Percentiles rank a stretch among this genome's conserved stretches.
phyloP scores from a whole-genome alignment of 148 eudicot species.

The Cornus controversa region DNA sequence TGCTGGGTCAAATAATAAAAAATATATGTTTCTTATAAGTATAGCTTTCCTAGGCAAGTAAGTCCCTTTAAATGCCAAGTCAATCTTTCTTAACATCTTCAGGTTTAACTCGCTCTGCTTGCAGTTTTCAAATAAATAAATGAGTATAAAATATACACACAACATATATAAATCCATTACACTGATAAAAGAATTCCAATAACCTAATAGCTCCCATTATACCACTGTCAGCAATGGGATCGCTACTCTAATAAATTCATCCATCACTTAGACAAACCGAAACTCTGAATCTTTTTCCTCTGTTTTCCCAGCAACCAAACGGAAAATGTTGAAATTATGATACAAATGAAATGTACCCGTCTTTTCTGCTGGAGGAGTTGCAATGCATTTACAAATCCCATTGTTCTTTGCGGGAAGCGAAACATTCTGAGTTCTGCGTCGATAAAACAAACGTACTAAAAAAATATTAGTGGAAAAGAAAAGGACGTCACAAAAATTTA shows the following conservation, averaged over 20 bases:
- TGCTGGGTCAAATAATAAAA: background rate
- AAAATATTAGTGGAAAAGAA: background rate
- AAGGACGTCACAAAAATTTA: background rate
- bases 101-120: background rate
- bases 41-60: background rate
- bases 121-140: too few relatives aligned
- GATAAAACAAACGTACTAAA: background rate
- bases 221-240: background rate
- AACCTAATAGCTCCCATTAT: background rate
- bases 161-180: too few relatives aligned
- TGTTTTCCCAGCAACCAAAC: background rate
- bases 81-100: background rate
- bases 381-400: conserved; percentile 32
- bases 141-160: too few relatives aligned
- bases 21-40: background rate
- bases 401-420: conserved; percentile 11
- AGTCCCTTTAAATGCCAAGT: background rate
- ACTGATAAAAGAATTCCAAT: too few relatives aligned
- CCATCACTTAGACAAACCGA: background rate
- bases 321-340: background rate
- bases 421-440: conserved; percentile 25
- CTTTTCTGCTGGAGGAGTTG: conserved; percentile 20
- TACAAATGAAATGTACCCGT: conserved; percentile 18
- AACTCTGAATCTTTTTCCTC: background rate
- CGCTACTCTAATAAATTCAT: too few relatives aligned